Conservation (phyloP, 805 yeast species). For the Candida caryicola region DNA sequence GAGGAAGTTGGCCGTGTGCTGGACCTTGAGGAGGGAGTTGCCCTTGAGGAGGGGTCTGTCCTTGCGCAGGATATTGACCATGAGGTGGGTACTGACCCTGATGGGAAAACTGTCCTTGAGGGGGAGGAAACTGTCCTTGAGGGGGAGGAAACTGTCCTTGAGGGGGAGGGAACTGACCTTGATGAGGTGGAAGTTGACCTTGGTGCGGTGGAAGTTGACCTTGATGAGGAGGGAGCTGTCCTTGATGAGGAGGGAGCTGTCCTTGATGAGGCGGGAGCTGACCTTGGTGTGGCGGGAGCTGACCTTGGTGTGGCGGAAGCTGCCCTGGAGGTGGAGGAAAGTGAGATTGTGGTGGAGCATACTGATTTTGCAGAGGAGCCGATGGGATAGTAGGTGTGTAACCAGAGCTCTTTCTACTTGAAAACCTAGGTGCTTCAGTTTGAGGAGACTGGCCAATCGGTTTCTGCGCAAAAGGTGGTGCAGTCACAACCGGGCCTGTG, state of each 20-base stretch:
- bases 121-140: conserved; percentile 2
- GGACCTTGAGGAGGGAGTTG: conserved; percentile 4
- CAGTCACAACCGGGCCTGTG: background rate
- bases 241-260: background rate
- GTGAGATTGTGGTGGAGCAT: conserved; percentile 8
- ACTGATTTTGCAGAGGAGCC: background rate
- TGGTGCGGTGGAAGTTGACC: conserved; percentile 1
- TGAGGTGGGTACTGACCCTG: conserved; percentile 1
- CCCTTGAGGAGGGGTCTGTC: conserved; percentile 8
- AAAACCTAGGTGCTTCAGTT: too few relatives aligned
- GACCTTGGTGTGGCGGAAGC: background rate
- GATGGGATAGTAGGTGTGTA: background rate
- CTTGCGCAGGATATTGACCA: background rate
- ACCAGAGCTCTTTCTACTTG: background rate
- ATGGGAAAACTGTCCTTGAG: conserved; percentile 5
- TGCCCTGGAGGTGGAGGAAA: background rate
- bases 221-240: background rate
- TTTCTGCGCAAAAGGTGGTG: background rate
- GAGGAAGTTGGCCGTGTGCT: too few relatives aligned
- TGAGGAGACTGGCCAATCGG: too few relatives aligned
- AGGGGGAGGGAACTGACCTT: conserved; percentile 2
- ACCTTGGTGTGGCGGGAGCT: conserved; percentile 1
- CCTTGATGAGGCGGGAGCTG: conserved; percentile 4
- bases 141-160: background rate
- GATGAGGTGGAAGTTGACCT: background rate